Evolutionary conservation across 1,284 basidiomycete genomes (phyloP), one percentile per base, ranked within the genome.

Genomic region (Ustilago tritici): DNA sequence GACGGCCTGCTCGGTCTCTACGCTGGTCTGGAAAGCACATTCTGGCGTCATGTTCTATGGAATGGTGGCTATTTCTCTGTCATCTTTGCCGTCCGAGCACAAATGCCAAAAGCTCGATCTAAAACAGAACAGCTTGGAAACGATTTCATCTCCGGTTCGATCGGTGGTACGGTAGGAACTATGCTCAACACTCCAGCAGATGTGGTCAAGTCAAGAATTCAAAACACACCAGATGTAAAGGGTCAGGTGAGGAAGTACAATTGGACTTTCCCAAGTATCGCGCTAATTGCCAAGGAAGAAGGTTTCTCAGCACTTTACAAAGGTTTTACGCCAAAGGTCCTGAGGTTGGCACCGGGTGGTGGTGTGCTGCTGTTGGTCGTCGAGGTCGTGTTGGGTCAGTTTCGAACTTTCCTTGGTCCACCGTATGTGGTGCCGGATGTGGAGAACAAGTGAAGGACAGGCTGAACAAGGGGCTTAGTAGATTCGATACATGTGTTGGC

Each of bases 181-280:
- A 86, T 87, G 34, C 69, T 94, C 52, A 94, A 94, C 86, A 94
- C 93, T 14, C 93, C 92, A 88, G 91, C 91, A 72, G 86, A 95
- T 89, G 94, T 99, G 68, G 94, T 98, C 78, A 99, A 99, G 88
- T 95, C 94, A 28, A 92, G 97, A 63, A 95, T 99, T 61, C 95
- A 96, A 87, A 92, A 93, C 64, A 88, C 90, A 3, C 73, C 81
- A 23, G 71, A 67, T 34, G 63, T 76, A 17, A 61, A 79, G 4
- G 40, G 89, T 89, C 57, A 90, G 89, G 79, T 56, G 31, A 72
- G 77, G 32, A 95, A 95, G 86, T 95, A 95, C 88, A 93, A 94
- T 87, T 96, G 95, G 92, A 93, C 95, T 58, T 87, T 88, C 82
- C 88, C 88, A 2, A 87, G 88, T 14, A 88, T 94, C 50, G 88